Evolutionary conservation across 2,329 filamentous ascomycete species (phyloP).

Genomic region (Volutella citrinella): DNA sequence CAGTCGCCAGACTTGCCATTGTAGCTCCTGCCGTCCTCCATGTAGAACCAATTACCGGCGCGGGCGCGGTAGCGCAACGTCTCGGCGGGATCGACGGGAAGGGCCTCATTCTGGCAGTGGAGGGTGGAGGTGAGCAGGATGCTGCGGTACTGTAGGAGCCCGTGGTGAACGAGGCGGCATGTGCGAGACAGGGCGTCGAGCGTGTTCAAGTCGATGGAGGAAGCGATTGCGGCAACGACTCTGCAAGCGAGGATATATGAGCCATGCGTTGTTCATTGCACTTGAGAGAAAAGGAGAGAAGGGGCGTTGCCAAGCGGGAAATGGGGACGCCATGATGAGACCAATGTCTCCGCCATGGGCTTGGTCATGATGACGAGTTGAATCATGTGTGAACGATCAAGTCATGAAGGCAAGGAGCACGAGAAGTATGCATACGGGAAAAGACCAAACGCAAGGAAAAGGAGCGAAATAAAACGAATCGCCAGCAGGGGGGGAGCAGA

Average conservation of each 20-base stretch:
- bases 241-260: too few species aligned
- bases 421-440: too few species aligned
- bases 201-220: constrained; percentile 80
- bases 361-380: too few species aligned
- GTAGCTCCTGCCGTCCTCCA: constrained; percentile 52
- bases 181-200: constrained; percentile 80
- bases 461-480: neutral
- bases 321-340: constrained; percentile 14
- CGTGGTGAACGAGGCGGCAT: constrained; percentile 74
- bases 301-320: constrained; percentile 11
- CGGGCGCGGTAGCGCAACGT: constrained; percentile 56
- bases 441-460: neutral
- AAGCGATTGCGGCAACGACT: constrained; percentile 71
- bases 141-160: constrained; percentile 73
- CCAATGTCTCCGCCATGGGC: neutral
- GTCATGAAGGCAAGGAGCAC: constrained; percentile 5
- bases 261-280: too few species aligned
- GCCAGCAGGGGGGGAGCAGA: constrained; percentile 7
- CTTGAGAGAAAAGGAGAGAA: too few species aligned
- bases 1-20: constrained; percentile 73
- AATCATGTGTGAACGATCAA: constrained; percentile 1
- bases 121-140: constrained; percentile 73
- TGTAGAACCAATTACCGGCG: constrained; percentile 57
- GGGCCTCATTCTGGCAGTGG: constrained; percentile 71
- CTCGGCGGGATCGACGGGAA: constrained; percentile 52